A percentile compares a stretch with the other conserved stretches of the same genome.
Conservation (phyloP, 108 stramenopile species). For the Nitzschia sp. region DNA sequence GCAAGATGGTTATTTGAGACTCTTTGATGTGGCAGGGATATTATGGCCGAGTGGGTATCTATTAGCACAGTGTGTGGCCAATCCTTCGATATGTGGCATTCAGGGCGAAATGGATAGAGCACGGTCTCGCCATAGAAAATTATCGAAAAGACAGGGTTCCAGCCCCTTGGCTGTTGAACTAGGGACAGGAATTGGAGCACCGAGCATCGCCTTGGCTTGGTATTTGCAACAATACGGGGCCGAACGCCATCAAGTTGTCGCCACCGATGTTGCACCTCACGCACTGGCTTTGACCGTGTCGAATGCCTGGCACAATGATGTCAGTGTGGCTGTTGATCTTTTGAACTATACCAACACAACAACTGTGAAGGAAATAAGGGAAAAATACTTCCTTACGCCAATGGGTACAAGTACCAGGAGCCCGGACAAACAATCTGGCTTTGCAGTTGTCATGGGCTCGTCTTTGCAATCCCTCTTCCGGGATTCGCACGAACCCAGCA, state of each 20-base stretch:
- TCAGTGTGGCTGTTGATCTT: not conserved
- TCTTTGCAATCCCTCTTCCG: slow-evolving; percentile 55
- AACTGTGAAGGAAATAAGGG: slow-evolving; percentile 22
- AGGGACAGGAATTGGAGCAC: slow-evolving; percentile 55
- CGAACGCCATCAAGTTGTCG: slow-evolving; percentile 19
- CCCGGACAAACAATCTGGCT: slow-evolving; percentile 29
- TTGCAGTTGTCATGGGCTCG: slow-evolving; percentile 52
- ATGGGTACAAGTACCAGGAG: not conserved
- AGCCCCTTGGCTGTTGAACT: slow-evolving; percentile 39
- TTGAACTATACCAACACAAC: slow-evolving; percentile 21
- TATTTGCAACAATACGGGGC: not conserved
- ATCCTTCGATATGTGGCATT: slow-evolving; percentile 44
- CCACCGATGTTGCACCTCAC: slow-evolving; percentile 30
- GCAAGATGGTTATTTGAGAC: slow-evolving; percentile 57
- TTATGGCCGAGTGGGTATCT: slow-evolving; percentile 69
- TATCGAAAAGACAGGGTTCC: not conserved
- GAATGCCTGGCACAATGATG: slow-evolving; percentile 26
- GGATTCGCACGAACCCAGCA: slow-evolving; percentile 27
- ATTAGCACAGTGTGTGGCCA: slow-evolving; percentile 49
- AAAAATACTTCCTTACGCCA: slow-evolving; percentile 18
- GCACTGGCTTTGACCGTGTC: slow-evolving; percentile 36
- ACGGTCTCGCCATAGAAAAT: not conserved
- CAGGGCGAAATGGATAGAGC: slow-evolving; percentile 35
- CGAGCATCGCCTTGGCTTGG: slow-evolving; percentile 50
- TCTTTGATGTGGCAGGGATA: slow-evolving; percentile 55